phyloP scores from a whole-genome alignment of 202 grass and related monocot species.

The Carex arenaria region DNA sequence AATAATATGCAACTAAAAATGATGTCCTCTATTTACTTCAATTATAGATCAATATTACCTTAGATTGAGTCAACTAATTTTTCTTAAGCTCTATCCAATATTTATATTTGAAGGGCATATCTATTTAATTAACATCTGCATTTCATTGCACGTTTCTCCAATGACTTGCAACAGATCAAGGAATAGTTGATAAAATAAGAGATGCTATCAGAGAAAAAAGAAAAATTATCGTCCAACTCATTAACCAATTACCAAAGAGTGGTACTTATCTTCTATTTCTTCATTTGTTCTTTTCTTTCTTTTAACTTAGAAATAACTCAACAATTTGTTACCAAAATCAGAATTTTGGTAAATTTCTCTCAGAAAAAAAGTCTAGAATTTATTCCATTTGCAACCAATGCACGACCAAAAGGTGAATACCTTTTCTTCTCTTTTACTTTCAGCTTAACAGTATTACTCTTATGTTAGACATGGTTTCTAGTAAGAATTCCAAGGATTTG shows the following conservation, averaged over 20 bases:
- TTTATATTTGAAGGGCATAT: too few relatives aligned
- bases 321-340: not conserved
- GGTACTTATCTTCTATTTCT: too few relatives aligned
- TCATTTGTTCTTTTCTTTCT: too few relatives aligned
- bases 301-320: not conserved
- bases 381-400: conserved; percentile 97
- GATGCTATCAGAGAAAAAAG: conserved; percentile 75
- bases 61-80: too few relatives aligned
- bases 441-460: not conserved
- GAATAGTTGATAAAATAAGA: too few relatives aligned
- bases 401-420: conserved; percentile 76
- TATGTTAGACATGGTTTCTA: not conserved
- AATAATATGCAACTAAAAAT: too few relatives aligned
- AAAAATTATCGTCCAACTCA: conserved; percentile 90
- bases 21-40: too few relatives aligned
- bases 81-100: too few relatives aligned
- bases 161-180: too few relatives aligned
- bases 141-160: too few relatives aligned
- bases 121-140: too few relatives aligned
- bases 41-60: too few relatives aligned
- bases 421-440: not conserved
- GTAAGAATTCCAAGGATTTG: not conserved
- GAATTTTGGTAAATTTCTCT: conserved; percentile 25
- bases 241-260: conserved; percentile 93
- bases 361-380: conserved; percentile 99